Base-by-base conservation (phyloP, 1,139 yeast genomes). In the Debaryomycetaceae sp. region DNA sequence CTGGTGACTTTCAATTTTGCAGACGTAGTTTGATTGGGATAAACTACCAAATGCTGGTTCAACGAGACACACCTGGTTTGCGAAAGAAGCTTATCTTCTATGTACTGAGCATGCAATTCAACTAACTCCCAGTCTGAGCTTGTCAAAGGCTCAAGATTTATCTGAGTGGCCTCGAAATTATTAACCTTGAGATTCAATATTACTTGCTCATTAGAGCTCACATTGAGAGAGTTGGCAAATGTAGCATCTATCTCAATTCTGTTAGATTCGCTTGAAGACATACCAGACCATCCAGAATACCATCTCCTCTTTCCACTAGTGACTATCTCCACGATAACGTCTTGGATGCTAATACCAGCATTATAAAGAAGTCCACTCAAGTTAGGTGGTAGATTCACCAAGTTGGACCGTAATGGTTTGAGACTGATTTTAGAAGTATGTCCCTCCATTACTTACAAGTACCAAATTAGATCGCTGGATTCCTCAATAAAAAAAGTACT, bases 41-140 rank as follows among this genome's bases (percentile, higher is more conserved):
- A 87, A 2, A 91, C 85, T 9, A 86, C 77, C 41, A 91, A 65
- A 1, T 73, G 65, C 47, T 83, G 92, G 37, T 73, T 68, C 18
- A 72, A 46, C 0, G 81, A 69, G 1, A 89, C 86, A 38, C 94
- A 86, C 43, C 98, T 70, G 1, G 94, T 81, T 58, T 91, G 98
- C 40, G 82, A 79, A 33, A 91, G 67, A 51, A 91, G 72, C 50
- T 80, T 79, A 37, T 80, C 79, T 55, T 92, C 98, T 32, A 92
- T 73, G 37, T 74, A 77, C 36, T 76, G 81, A 2, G 96, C 94
- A 59, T 92, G 87, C 4, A 86, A 65, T 54, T 89, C 96, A 5
- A 89, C 87, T 32, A 87, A 67, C 51, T 91, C 98, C 98, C 98
- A 92, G 56, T 92, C 98, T 4, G 85, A 75, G 3, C 83, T 62